Base-by-base conservation (phyloP, 2,329 filamentous ascomycete species). In the Colletotrichum limetticola region DNA sequence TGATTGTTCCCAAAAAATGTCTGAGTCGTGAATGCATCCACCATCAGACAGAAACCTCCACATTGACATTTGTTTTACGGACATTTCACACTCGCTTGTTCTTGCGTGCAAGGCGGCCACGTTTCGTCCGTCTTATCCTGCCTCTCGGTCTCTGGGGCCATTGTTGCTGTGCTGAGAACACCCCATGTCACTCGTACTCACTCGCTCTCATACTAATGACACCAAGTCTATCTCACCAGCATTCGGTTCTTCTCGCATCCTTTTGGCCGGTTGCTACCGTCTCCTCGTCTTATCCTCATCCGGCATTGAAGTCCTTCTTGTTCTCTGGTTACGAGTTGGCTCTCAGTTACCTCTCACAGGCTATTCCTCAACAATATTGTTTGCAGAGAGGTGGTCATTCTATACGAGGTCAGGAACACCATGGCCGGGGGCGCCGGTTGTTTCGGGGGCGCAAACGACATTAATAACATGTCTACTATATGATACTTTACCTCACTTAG, bases 11-110 rank as follows among this genome's bases (percentile, higher is more conserved):
- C 53, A 61, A 55, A 57, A 26, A 52, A 16, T 59, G 65, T 56
- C 65, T 68, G 70, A 72, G 66, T 69, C 59, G 70, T 72, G 70
- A 49, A 63, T 72, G 65, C 65, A 63, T 59, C 65, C 64, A 71
- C 69, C 37, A 26, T 8, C 57, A n/a, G 42, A 46, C 49, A 42
- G 37, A 16, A 42, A 42, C 35, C 14, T 28, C 37, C 24, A 49
- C 37, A 11, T 62, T 32, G 19, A 52, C 14, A 24, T 19, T 42
- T 63, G 24, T 26, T 24, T 61, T 60, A 5, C 14, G 37, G 2
- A 55, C 55, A 53, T 37, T 26, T 28, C 52, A 14, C 58, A 9
- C 22, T 59, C 63, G 26, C 66, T 49, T 56, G 32, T 68, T 58
- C 26, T 28, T 58, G n/a, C n/a, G 42, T 49, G 53, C 69, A 72